Evolutionary conservation across 2,329 filamentous ascomycete species (phyloP), one percentile per base, ranked within the genome.

Genomic region (Coniochaeta sp.): DNA sequence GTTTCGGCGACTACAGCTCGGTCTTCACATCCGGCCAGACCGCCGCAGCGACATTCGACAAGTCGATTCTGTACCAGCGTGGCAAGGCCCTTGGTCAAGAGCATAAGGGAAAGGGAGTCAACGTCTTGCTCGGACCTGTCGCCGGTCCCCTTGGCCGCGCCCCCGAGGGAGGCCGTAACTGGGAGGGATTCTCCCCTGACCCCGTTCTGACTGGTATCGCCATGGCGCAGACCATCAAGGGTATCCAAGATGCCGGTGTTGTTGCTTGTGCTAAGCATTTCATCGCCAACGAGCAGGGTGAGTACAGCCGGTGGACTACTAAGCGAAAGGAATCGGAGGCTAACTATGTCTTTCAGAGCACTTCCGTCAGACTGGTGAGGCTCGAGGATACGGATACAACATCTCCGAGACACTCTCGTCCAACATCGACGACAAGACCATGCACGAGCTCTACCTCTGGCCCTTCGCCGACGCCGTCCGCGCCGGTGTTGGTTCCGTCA

Each of bases 41-140:
- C 6, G 80, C 88, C 27, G 91, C 87, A 12, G 87, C 89, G n/a
- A 89, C 90, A 0, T 96, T 86, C 78, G 87, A 91, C 66, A 81
- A 86, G 52, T 67, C 72, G 12, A 76, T 95, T 27, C 85, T 91
- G 57, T 87, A 87, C 65, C 71, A 73, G 33, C 83, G 87, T 50
- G 87, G 87, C 48, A 70, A 78, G 55, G 85, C 85, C 55, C 89
- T 91, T 82, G 87, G 85, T 26, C 67, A 76, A 48, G 87, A 91
- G 65, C 82, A 87, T 61, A 79, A 77, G 54, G 82, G 70, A 51
- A 91, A 91, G 71, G 89, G 86, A 55, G 78, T 87, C 51, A 87
- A 86, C 64, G 81, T 88, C 49, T 79, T 86, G 61, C 75, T 95
- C 42, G 87, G 87, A 1, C 88, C 87, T 20, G 87, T 85, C 2